Base-by-base conservation (phyloP, 306 rosid genomes). In the Rosa persica region DNA sequence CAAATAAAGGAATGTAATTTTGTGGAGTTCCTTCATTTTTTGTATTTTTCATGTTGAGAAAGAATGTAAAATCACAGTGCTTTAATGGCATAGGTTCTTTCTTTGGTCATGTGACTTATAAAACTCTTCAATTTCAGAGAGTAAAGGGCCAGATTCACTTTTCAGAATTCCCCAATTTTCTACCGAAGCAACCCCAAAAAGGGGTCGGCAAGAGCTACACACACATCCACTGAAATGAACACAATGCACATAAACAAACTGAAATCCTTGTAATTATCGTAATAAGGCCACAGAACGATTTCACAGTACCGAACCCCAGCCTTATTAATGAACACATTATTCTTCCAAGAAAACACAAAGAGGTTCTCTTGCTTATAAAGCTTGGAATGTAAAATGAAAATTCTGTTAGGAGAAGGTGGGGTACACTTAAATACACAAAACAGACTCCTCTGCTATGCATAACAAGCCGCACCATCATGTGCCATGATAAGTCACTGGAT, bases 381-480 rank as follows among this genome's bases (percentile, higher is more conserved):
- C 36, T 30, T 30, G 36, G 36, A 30, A 30, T 30, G 36, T 30
- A 30, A 30, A 30, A 30, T 30, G 36, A 30, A 30, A 30, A 30
- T 30, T 30, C 36, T 30, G 36, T 30, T 30, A 30, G 36, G 36
- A 30, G 12, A 25, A 55, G 9, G 51, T 9, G 5, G 51, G 16
- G 6, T 42, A 61, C 52, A 16, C 15, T 39, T 6, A 39, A 39
- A 46, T 38, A 58, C 70, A 61, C 39, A 60, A 51, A 68, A 57
- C 80, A 70, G 65, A 8, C 47, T 39, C 71, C 68, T 78, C 67
- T 54, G 57, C 39, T 0, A 25, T 7, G 49, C 74, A 13, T 58
- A 15, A 20, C 23, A 73, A 10, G 42, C 78, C 25, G 73, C 69
- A 76, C 20, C 78, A 22, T 68, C 70, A 67, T 55, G 69, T 57